phyloP scores from a whole-genome alignment of 2,329 filamentous ascomycete species.

The Boeremia lycopersici region DNA sequence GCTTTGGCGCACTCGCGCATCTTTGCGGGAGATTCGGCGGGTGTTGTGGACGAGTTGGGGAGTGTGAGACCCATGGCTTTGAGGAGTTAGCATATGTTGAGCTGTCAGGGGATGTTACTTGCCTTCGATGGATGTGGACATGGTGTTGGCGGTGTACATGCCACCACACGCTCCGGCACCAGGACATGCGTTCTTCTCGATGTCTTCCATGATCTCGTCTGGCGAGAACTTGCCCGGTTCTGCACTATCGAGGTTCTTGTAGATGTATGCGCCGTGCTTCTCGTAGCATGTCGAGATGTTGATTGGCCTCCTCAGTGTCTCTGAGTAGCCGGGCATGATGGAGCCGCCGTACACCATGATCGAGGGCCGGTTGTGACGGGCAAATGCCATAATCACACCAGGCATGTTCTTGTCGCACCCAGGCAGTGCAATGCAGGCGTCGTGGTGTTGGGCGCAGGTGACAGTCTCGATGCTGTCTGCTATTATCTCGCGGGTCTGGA shows the following conservation, averaged over 20 bases:
- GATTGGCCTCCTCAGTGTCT: conserved; percentile 75
- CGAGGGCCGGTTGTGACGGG: conserved; percentile 87
- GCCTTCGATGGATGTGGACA: conserved; percentile 83
- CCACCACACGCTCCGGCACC: conserved; percentile 82
- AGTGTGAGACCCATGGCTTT: conserved; percentile 79
- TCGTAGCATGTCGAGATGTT: conserved; percentile 92
- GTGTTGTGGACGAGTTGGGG: conserved; percentile 83
- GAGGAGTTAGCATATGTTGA: conserved; percentile 7
- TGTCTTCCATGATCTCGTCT: conserved; percentile 81
- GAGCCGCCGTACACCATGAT: conserved; percentile 96
- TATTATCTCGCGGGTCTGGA: conserved; percentile 90
- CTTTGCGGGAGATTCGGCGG: conserved; percentile 81
- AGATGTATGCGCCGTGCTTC: conserved; percentile 80
- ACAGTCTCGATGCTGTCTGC: conserved; percentile 94
- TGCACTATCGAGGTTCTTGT: conserved; percentile 74
- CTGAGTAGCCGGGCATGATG: conserved; percentile 84
- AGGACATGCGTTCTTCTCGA: conserved; percentile 79
- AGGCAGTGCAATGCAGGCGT: conserved; percentile 90
- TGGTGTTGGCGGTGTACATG: conserved; percentile 95
- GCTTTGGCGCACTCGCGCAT: conserved; percentile 84
- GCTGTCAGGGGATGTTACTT: not conserved
- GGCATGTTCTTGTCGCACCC: conserved; percentile 99
- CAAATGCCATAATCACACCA: conserved; percentile 87
- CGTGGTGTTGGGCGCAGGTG: conserved; percentile 88
- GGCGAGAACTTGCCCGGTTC: conserved; percentile 71